These are phyloP conservation scores for Cercospora zeae-maydis DNA, from an alignment of 2,329 filamentous ascomycete species.

Conservation along the genomic window DNA sequence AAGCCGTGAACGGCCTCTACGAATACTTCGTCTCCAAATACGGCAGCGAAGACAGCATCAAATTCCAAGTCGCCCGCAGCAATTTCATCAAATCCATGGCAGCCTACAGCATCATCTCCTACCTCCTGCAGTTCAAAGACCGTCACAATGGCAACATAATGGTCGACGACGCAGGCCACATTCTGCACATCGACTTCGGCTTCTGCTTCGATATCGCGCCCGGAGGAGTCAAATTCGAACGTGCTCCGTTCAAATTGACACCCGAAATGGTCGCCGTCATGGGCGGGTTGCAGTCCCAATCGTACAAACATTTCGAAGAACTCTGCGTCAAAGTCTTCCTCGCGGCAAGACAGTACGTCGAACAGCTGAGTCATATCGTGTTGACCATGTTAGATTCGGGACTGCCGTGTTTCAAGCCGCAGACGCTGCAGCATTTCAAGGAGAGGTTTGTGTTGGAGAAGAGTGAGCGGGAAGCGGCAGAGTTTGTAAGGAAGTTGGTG, in stretches of 20 bases:
- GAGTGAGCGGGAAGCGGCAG: conserved; percentile 86
- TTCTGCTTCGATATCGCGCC: conserved; percentile 99
- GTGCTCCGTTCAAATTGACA: conserved; percentile 96
- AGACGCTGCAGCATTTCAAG: conserved; percentile 87
- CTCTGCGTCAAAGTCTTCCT: conserved; percentile 94
- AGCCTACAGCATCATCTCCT: conserved; percentile 94
- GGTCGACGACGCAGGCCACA: conserved; percentile 95
- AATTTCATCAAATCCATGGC: conserved; percentile 99
- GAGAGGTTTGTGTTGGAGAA: conserved; percentile 91
- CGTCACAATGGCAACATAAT: conserved; percentile 99
- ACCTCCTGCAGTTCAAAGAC: conserved; percentile 97
- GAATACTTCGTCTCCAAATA: conserved; percentile 98
- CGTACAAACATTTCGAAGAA: conserved; percentile 95
- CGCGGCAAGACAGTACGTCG: conserved; percentile 77
- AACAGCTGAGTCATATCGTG: conserved; percentile 86
- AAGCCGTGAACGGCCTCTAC: conserved; percentile 96
- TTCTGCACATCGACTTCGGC: conserved; percentile 97
- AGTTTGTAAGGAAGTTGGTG: conserved; percentile 86
- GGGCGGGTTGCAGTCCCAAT: conserved; percentile 79
- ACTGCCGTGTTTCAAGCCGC: conserved; percentile 94
- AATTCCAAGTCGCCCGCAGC: conserved; percentile 89
- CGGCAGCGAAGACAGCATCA: conserved; percentile 89
- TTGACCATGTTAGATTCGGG: conserved; percentile 94
- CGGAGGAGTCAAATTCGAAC: conserved; percentile 94
- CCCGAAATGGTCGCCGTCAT: conserved; percentile 99